Conservation (phyloP, 208 protist genomes). For the Trichomonas vaginalis region DNA sequence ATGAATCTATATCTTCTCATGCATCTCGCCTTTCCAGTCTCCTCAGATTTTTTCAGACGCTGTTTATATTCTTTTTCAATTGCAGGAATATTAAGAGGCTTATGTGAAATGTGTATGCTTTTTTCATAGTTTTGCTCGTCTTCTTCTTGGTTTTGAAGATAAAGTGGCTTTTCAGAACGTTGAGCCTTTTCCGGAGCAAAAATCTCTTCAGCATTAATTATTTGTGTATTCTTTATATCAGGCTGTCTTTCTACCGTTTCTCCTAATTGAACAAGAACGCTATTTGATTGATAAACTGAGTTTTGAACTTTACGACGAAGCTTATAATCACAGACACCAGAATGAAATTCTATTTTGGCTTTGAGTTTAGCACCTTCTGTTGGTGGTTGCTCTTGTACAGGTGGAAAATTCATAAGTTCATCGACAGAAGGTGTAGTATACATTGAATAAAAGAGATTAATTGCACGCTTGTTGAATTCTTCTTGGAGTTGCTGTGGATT, state of each 20-base stretch:
- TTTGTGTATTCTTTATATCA: neutral
- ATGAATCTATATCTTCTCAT: neutral
- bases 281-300: neutral
- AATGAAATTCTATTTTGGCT: neutral
- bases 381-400: neutral
- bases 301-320: neutral
- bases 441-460: neutral
- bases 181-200: neutral
- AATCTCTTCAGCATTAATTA: neutral
- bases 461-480: neutral
- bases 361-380: neutral
- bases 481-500: neutral
- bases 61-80: neutral
- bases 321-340: neutral
- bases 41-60: neutral
- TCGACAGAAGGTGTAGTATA: neutral
- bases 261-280: neutral
- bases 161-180: neutral
- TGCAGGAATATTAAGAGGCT: neutral
- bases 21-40: neutral
- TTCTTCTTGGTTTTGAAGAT: neutral
- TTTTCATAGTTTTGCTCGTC: neutral
- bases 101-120: neutral
- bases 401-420: neutral
- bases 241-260: neutral